Percentiles rank a stretch among this genome's conserved stretches.
Conservation (phyloP, 495 filamentous ascomycete genomes). For the Tuber microsphaerosporum region DNA sequence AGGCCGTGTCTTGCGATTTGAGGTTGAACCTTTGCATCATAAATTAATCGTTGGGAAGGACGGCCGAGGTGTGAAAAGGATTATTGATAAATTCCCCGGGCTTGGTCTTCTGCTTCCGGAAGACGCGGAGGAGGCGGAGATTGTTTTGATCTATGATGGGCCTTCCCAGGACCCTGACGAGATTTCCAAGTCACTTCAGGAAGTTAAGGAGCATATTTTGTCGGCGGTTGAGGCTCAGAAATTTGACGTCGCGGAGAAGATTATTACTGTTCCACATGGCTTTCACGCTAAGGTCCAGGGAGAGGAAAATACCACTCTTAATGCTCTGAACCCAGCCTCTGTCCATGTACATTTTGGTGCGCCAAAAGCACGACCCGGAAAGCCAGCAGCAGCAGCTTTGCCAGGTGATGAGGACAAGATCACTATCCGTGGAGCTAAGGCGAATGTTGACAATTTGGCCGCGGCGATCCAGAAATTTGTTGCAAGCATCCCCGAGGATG, state of each 20-base stretch:
- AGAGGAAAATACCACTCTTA: slow-evolving; percentile 53
- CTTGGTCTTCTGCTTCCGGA: slow-evolving; percentile 37
- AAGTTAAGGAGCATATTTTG: slow-evolving; percentile 65
- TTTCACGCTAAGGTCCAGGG: slow-evolving; percentile 69
- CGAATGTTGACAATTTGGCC: slow-evolving; percentile 60
- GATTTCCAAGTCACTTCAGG: slow-evolving; percentile 42
- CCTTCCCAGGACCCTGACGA: slow-evolving; percentile 40
- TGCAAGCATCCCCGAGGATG: slow-evolving; percentile 77
- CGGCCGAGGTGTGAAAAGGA: slow-evolving; percentile 26
- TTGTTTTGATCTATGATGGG: slow-evolving; percentile 44
- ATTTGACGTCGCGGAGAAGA: slow-evolving; percentile 56
- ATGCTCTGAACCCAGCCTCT: slow-evolving; percentile 39
- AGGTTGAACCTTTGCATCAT: slow-evolving; percentile 39
- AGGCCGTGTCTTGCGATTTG: slow-evolving; percentile 55
- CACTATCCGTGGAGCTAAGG: slow-evolving; percentile 66
- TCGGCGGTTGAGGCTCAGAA: slow-evolving; percentile 60
- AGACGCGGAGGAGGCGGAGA: slow-evolving; percentile 27
- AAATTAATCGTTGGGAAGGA: slow-evolving; percentile 37
- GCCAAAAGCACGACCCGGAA: slow-evolving; percentile 26
- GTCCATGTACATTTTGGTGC: slow-evolving; percentile 34
- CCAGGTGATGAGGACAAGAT: slow-evolving; percentile 53
- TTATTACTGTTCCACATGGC: slow-evolving; percentile 64
- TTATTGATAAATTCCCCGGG: slow-evolving; percentile 23
- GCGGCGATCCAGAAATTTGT: slow-evolving; percentile 68
- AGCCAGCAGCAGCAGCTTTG: slow-evolving; percentile 57